Percentiles rank a stretch among this genome's conserved stretches.
phyloP scores from a whole-genome alignment of 2,329 filamentous ascomycete genomes.

The Rutstroemia sp. region DNA sequence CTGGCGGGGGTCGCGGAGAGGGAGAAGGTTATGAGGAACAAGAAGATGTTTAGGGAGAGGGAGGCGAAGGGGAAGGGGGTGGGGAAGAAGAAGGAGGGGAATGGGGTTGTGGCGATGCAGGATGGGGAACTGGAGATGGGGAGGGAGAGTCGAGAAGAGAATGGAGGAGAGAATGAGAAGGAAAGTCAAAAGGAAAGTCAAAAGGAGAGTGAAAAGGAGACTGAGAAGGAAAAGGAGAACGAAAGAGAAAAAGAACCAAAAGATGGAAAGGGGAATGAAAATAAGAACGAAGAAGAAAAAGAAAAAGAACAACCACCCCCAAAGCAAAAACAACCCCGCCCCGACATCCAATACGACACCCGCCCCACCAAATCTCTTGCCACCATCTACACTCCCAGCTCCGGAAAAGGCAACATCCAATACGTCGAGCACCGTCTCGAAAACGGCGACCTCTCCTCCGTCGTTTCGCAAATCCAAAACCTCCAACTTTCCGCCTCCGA shows the following conservation, averaged over 20 bases:
- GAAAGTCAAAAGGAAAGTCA: too few species aligned
- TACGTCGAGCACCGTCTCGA: conserved; percentile 71
- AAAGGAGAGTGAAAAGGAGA: too few species aligned
- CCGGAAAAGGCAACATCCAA: conserved; percentile 63
- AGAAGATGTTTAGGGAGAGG: conserved; percentile 59
- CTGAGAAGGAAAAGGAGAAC: too few species aligned
- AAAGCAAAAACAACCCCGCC: conserved; percentile 4
- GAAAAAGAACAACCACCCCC: conserved; percentile 15
- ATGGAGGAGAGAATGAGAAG: too few species aligned
- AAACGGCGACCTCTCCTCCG: conserved; percentile 62
- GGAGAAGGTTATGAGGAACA: conserved; percentile 69
- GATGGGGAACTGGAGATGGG: too few species aligned
- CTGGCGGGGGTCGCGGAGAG: conserved; percentile 68
- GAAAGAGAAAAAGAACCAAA: too few species aligned
- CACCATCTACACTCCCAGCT: conserved; percentile 46
- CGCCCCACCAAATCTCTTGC: conserved; percentile 43
- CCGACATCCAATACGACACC: conserved; percentile 35
- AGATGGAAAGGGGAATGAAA: too few species aligned
- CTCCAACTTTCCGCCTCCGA: conserved; percentile 25
- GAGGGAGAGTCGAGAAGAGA: too few species aligned
- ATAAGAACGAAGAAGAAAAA: not conserved
- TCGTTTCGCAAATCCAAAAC: conserved; percentile 55
- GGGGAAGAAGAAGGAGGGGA: conserved; percentile 11
- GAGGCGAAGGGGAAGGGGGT: conserved; percentile 22
- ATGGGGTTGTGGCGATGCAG: conserved; percentile 10